Percentiles rank a stretch among this genome's conserved stretches.
These are phyloP conservation scores for Neoboletus subvelutipes DNA, from an alignment of 768 basidiomycete genomes.

Conservation along the genomic window DNA sequence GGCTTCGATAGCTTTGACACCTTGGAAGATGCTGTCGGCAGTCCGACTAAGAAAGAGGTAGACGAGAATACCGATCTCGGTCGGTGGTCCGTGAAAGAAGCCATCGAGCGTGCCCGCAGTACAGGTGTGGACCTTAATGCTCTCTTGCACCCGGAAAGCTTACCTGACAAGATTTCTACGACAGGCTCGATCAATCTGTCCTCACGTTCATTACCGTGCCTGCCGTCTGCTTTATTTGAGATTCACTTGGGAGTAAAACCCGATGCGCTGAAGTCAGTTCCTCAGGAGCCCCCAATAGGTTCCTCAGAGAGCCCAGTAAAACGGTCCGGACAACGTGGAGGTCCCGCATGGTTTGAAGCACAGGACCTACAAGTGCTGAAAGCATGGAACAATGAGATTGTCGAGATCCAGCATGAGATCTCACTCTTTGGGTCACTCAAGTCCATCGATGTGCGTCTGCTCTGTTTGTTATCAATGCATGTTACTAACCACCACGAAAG, in stretches of 20 bases:
- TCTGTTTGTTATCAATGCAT: neutral
- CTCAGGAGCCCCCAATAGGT: slow-evolving; percentile 55
- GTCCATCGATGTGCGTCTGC: slow-evolving; percentile 64
- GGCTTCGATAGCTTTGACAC: slow-evolving; percentile 38
- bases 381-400: slow-evolving; percentile 77
- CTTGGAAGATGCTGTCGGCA: slow-evolving; percentile 47
- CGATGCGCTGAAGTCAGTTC: slow-evolving; percentile 62
- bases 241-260: slow-evolving; percentile 77
- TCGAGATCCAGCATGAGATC: slow-evolving; percentile 79
- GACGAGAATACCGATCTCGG: slow-evolving; percentile 51
- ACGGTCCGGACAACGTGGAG: slow-evolving; percentile 41
- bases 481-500: slow-evolving; percentile 36
- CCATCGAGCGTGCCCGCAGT: slow-evolving; percentile 73
- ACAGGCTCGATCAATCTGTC: slow-evolving; percentile 76
- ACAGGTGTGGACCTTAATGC: slow-evolving; percentile 55
- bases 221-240: slow-evolving; percentile 78
- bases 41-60: slow-evolving; percentile 38
- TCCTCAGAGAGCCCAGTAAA: slow-evolving; percentile 36
- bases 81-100: slow-evolving; percentile 65
- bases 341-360: slow-evolving; percentile 77
- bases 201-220: slow-evolving; percentile 66
- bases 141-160: slow-evolving; percentile 40
- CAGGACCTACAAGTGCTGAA: slow-evolving; percentile 76
- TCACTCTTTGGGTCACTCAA: slow-evolving; percentile 83
- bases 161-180: slow-evolving; percentile 42